Percentiles rank a stretch among this genome's conserved stretches.
Conservation (phyloP, 2,329 filamentous ascomycete genomes). For the Xylaria polymorpha region DNA sequence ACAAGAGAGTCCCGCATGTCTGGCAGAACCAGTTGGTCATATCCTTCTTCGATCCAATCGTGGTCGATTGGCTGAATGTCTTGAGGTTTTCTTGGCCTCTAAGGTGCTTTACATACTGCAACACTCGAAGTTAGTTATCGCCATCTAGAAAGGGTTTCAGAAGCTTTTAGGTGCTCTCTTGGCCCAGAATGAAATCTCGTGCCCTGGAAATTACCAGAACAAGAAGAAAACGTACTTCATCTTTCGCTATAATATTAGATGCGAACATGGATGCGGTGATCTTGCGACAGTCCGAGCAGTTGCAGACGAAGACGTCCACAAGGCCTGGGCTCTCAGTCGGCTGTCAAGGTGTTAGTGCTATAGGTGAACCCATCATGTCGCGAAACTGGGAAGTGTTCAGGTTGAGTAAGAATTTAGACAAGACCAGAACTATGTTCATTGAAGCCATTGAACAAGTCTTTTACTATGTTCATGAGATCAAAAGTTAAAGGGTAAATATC, state of each 20-base stretch:
- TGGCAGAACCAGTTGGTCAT: slow-evolving; percentile 74
- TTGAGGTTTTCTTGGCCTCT: slow-evolving; percentile 65
- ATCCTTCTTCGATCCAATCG: slow-evolving; percentile 57
- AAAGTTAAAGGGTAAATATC: not conserved
- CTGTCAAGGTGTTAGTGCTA: slow-evolving; percentile 46
- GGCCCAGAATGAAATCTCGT: not conserved
- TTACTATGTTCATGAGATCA: not conserved
- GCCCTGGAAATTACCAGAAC: too few species aligned
- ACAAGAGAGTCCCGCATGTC: slow-evolving; percentile 71
- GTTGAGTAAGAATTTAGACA: too few species aligned
- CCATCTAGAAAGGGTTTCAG: not conserved
- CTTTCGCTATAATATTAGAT: slow-evolving; percentile 65
- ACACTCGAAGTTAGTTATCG: not conserved
- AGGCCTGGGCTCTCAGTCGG: slow-evolving; percentile 60
- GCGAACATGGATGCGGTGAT: slow-evolving; percentile 72
- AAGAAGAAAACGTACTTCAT: slow-evolving; percentile 43
- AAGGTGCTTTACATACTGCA: slow-evolving; percentile 56
- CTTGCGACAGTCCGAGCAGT: slow-evolving; percentile 72
- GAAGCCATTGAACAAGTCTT: too few species aligned
- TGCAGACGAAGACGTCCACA: slow-evolving; percentile 65
- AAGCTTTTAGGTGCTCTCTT: not conserved
- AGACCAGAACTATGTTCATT: too few species aligned
- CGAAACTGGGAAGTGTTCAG: not conserved
- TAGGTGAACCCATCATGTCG: not conserved
- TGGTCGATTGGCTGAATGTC: slow-evolving; percentile 58